Base-by-base conservation (phyloP, 164 flowering plant species). In the Dillenia turbinata region DNA sequence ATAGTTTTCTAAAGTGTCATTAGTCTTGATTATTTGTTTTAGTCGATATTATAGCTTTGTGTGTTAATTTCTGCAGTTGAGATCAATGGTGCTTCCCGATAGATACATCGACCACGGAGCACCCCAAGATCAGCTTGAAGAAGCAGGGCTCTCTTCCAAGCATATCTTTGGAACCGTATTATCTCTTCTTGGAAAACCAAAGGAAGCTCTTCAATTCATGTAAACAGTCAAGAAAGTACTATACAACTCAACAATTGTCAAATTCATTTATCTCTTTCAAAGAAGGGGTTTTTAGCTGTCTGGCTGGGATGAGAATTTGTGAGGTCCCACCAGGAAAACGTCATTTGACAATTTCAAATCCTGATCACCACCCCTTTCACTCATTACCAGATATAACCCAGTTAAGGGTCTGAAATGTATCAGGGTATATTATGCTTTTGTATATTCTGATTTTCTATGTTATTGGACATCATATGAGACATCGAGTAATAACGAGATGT, bases 51-150 rank as follows among this genome's bases (percentile, higher is more conserved):
- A 54, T 62, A 48, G 65, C 52, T 54, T 9, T 55, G 15, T 53
- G 44, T 22, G n/a, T 47, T 26, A 9, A 10, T 33, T 9, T 16
- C 0, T 66, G 56, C 74, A 76, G 79, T 44, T 66, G 65, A 77
- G 88, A 64, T 61, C 86, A 59, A 83, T 85, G 90, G 75, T 81
- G 33, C 85, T 85, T 61, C 90, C 90, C 9, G 98, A 90, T 71
- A 77, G 84, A 76, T 92, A 92, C 72, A 90, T 92, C 8, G 96
- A 92, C 45, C 98, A 92, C 62, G 98, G 98, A 68, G 72, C 96
- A 56, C 91, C 88, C 2, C 44, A 66, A 58, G 92, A 86, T 76
- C 98, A 92, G 73, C 69, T 90, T 19, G 85, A 86, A 69, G 89
- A 76, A 77, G 93, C 93, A 19, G 98, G 98, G n/a, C 84, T 92